phyloP scores from a whole-genome alignment of 106 monocot species.

The Cymbidium sinense region DNA sequence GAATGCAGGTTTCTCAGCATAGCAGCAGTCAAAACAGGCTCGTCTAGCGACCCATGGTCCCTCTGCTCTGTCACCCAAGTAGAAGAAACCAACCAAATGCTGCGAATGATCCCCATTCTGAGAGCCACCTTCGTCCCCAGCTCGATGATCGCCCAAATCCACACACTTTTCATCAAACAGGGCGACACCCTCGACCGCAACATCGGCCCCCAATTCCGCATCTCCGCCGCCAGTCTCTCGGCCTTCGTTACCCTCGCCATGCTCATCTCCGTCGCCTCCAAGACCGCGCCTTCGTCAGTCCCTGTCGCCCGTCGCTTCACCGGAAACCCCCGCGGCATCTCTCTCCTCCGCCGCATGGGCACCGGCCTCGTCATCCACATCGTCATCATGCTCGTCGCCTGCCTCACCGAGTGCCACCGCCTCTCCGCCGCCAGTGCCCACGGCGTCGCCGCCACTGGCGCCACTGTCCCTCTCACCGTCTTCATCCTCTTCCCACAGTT shows the following conservation, averaged over 20 bases:
- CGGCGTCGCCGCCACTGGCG: neutral
- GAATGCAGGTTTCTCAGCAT: slow-evolving; percentile 40
- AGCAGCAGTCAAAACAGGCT: slow-evolving; percentile 36
- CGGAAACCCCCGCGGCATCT: slow-evolving; percentile 53
- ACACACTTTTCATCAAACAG: slow-evolving; percentile 62
- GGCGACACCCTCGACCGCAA: slow-evolving; percentile 46
- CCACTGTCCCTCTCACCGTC: slow-evolving; percentile 18
- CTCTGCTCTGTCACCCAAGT: slow-evolving; percentile 46
- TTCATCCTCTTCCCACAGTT: slow-evolving; percentile 55
- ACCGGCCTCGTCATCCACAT: slow-evolving; percentile 30
- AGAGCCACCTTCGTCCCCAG: slow-evolving; percentile 30
- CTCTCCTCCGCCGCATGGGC: slow-evolving; percentile 37
- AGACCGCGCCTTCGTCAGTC: slow-evolving; percentile 34
- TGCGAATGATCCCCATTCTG: slow-evolving; percentile 45
- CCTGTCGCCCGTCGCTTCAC: slow-evolving; percentile 19
- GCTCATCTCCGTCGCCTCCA: slow-evolving; percentile 44
- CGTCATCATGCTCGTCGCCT: slow-evolving; percentile 28
- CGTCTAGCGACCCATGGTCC: slow-evolving; percentile 17
- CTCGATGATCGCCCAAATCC: slow-evolving; percentile 5
- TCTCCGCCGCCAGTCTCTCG: slow-evolving; percentile 43
- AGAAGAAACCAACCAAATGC: slow-evolving; percentile 67
- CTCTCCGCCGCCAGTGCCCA: slow-evolving; percentile 10
- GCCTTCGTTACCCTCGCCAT: slow-evolving; percentile 46
- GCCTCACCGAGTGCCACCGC: slow-evolving; percentile 23
- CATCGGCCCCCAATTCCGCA: slow-evolving; percentile 34